Conservation (phyloP, 208 protist genomes). For the Crithidia thermophila region DNA sequence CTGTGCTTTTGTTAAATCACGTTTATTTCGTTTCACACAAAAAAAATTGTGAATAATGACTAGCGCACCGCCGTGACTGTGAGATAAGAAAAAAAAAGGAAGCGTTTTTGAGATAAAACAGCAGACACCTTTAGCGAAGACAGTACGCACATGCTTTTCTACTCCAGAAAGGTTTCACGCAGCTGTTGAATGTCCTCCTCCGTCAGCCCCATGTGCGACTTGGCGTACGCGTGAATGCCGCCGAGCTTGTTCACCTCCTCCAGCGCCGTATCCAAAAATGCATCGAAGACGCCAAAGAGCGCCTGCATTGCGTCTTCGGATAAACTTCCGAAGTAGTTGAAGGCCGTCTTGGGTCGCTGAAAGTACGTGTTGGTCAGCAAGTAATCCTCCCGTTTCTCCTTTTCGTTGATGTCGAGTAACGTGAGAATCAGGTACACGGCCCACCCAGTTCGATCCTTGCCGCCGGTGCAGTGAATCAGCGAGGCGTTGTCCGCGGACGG, state of each 20-base stretch:
- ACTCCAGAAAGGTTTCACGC: constrained; percentile 3
- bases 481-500: constrained; percentile 25
- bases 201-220: constrained; percentile 16
- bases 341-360: constrained; percentile 17
- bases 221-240: constrained; percentile 3
- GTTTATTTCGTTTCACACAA: too few species aligned
- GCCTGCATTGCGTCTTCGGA: constrained; percentile 4
- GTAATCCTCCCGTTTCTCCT: constrained; percentile 39
- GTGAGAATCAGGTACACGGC: constrained; percentile 30
- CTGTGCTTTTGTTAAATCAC: too few species aligned
- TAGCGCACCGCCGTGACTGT: background rate
- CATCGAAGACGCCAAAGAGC: constrained; percentile 7
- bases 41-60: too few species aligned
- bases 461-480: constrained; percentile 55
- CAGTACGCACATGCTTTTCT: too few species aligned
- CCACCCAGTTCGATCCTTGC: constrained; percentile 51
- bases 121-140: too few species aligned
- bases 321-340: constrained; percentile 11
- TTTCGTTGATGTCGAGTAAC: constrained; percentile 34
- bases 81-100: background rate
- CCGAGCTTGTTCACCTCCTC: constrained; percentile 16
- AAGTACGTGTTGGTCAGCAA: constrained; percentile 43
- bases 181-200: constrained; percentile 14
- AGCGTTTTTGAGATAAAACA: too few species aligned
- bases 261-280: constrained; percentile 4